A percentile compares a stretch with the other conserved stretches of the same genome.
phyloP scores from a whole-genome alignment of 306 rosid genomes.

The Oemleria cerasiformis region DNA sequence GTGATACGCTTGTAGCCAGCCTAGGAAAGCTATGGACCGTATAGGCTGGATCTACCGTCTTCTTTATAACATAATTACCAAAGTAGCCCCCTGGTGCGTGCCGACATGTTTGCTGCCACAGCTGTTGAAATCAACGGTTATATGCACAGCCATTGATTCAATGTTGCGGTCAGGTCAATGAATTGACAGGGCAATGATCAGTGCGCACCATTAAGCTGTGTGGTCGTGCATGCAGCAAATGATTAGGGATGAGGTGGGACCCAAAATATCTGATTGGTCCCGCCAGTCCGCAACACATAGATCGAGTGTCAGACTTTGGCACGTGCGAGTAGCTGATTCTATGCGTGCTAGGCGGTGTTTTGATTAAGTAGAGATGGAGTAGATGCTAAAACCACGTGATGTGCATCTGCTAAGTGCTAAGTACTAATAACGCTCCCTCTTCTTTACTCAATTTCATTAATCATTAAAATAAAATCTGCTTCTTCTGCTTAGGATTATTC shows the following conservation, averaged over 20 bases:
- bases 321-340: constrained; percentile 4
- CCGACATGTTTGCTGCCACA: constrained; percentile 11
- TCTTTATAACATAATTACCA: constrained; percentile 14
- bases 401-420: constrained; percentile 5
- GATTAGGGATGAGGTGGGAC: background rate
- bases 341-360: background rate
- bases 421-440: background rate
- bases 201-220: background rate
- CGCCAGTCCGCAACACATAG: background rate
- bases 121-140: background rate
- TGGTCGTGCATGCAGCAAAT: constrained; percentile 15
- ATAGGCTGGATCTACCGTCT: constrained; percentile 12
- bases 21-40: constrained; percentile 13
- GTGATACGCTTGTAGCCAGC: constrained; percentile 2
- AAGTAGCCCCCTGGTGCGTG: background rate
- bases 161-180: background rate
- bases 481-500: constrained; percentile 19
- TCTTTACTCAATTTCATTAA: constrained; percentile 23
- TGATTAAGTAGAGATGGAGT: constrained; percentile 1
- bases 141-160: too few relatives aligned
- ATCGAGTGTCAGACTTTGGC: background rate
- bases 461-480: too few relatives aligned
- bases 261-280: background rate
- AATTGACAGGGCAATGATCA: background rate
- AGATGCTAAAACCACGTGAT: constrained; percentile 43